These are phyloP conservation scores for Limnomonas spitsbergensis DNA, from an alignment of 139 green algal species.

Conservation along the genomic window DNA sequence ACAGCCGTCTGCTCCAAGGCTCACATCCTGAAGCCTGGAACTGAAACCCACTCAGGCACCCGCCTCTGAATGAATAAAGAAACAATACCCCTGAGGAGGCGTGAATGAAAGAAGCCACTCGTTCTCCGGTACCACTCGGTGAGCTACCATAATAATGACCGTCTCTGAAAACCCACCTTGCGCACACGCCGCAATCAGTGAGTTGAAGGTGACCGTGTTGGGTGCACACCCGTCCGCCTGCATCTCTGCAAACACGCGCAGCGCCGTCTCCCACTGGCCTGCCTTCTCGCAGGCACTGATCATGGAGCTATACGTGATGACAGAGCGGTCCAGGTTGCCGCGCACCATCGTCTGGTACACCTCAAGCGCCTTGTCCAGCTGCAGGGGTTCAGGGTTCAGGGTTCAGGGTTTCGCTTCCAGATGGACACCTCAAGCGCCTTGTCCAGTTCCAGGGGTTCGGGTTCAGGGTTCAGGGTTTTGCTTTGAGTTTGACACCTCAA, in stretches of 20 bases:
- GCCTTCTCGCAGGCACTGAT: constrained; percentile 79
- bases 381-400: neutral
- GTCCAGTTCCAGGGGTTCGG: too few relatives aligned
- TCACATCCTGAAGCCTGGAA: too few relatives aligned
- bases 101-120: too few relatives aligned
- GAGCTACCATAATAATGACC: too few relatives aligned
- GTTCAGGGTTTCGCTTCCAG: too few relatives aligned
- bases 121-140: too few relatives aligned
- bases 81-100: too few relatives aligned
- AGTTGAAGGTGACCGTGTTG: constrained; percentile 79
- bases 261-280: constrained; percentile 74
- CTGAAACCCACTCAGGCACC: too few relatives aligned
- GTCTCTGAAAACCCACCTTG: constrained; percentile 18
- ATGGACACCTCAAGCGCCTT: neutral
- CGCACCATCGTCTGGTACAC: constrained; percentile 58
- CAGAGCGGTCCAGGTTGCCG: constrained; percentile 55
- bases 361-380: constrained; percentile 20
- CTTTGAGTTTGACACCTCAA: too few relatives aligned
- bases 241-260: constrained; percentile 84
- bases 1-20: too few relatives aligned
- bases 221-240: constrained; percentile 64
- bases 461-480: too few relatives aligned
- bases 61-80: too few relatives aligned
- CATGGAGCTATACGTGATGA: constrained; percentile 80
- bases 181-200: constrained; percentile 67